Base-by-base conservation (phyloP, 441 rosid species). In the Pelargonium fulgidum region DNA sequence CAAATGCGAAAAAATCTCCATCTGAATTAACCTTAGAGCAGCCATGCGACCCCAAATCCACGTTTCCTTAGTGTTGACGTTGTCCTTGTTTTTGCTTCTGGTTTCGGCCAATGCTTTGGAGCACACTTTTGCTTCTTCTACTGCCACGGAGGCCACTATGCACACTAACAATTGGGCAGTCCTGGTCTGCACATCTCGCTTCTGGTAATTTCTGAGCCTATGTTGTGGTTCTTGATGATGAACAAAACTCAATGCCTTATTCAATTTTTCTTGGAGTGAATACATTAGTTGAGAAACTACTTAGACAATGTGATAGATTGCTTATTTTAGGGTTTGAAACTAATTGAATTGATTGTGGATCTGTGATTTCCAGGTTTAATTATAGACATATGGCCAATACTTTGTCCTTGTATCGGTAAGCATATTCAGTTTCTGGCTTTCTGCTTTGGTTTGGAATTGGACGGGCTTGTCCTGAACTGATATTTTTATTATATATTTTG, bases 111-210 rank as follows among this genome's bases (percentile, higher is more conserved):
- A 54, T 54, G 62, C 62, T 54, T 7, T 54, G 7, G 62, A 22
- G 24, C 17, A 16, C 24, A 17, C 3, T 29, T 29, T 29, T 29
- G 36, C 36, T 29, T 29, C 70, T 80, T 82, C 64, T 82, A 6
- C 61, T 16, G 62, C 48, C 66, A 70, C 78, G 73, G 92, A 89
- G 69, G 78, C 91, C 48, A 72, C 93, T 20, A 85, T 84, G 77
- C 98, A 90, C 79, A 90, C 98, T 47, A 94, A 92, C 82, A 94
- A 92, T 75, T 92, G 98, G 99, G 98, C 99, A 66, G 96, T 94
- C 56, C 76, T 94, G 70, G 99, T 94, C 80, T 94, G 99, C 86
- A 92, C 98, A 42, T 94, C 98, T 81, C 96, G 94, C 50, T 92
- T 89, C 87, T 94, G 99, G 99, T 94, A 54, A 76, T 11, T 56